Evolutionary conservation across 177 flowering plant species (phyloP).

Genomic region (Vitis hybrid): DNA sequence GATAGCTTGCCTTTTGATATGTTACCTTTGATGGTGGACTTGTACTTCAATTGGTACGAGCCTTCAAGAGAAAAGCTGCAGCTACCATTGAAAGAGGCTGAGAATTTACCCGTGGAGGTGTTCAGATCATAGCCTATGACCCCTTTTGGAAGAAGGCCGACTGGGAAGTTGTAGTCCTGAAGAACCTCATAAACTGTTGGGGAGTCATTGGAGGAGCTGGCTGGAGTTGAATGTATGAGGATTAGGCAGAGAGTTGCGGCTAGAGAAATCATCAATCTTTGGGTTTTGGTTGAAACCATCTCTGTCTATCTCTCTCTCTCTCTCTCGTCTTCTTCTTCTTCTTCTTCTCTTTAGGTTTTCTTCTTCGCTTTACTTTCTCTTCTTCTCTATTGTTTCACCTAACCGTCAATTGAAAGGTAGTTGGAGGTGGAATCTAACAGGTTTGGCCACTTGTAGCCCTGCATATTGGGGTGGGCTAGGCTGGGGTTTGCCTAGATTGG

Average conservation of each 20-base stretch:
- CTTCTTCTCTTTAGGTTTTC: not conserved
- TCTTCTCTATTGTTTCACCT: not conserved
- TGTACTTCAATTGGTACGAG: constrained; percentile 37
- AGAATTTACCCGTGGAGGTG: constrained; percentile 29
- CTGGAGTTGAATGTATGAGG: not conserved
- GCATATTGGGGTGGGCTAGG: too few species aligned
- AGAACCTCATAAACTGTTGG: constrained; percentile 31
- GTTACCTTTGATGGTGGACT: constrained; percentile 30
- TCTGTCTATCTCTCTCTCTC: too few species aligned
- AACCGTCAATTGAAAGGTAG: not conserved
- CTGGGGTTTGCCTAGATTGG: too few species aligned
- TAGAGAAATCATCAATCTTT: not conserved
- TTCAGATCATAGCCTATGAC: constrained; percentile 29
- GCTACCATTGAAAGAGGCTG: constrained; percentile 25
- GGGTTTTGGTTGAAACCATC: not conserved
- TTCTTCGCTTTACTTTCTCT: too few species aligned
- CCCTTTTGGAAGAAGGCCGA: constrained; percentile 37
- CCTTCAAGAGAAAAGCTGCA: constrained; percentile 42
- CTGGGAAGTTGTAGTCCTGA: constrained; percentile 26
- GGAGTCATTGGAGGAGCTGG: not conserved
- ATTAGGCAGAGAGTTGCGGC: not conserved
- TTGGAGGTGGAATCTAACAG: not conserved
- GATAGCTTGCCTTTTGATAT: constrained; percentile 28
- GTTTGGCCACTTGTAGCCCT: not conserved
- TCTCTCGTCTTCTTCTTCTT: not conserved